A percentile compares a stretch with the other conserved stretches of the same genome.
Conservation (phyloP, 2,329 filamentous ascomycete species). For the Cladosporium colombiae region DNA sequence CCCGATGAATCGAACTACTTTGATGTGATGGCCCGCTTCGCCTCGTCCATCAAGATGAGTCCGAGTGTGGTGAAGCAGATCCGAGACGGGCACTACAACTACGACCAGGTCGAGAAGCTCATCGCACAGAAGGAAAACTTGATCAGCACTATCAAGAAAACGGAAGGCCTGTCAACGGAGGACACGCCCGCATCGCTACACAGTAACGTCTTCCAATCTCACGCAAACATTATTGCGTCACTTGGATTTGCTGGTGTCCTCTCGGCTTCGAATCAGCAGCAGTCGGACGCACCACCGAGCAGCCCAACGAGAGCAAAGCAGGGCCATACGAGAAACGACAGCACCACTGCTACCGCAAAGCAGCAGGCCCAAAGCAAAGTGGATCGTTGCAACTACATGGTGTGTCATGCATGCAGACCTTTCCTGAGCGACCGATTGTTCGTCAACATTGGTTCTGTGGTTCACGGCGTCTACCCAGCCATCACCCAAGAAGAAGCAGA, state of each 20-base stretch:
- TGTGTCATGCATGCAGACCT: conserved; percentile 54
- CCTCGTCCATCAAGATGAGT: conserved; percentile 39
- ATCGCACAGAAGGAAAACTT: conserved; percentile 45
- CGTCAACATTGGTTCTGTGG: conserved; percentile 47
- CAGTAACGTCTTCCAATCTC: background rate
- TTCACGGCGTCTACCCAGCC: conserved; percentile 39
- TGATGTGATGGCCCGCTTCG: conserved; percentile 13
- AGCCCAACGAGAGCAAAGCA: background rate
- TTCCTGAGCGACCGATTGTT: conserved; percentile 51
- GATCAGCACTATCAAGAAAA: conserved; percentile 29
- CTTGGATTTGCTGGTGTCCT: conserved; percentile 25
- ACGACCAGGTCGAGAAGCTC: conserved; percentile 44
- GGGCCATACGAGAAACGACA: background rate
- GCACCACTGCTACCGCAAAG: background rate
- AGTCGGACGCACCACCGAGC: background rate
- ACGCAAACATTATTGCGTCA: conserved; percentile 30
- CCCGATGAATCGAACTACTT: conserved; percentile 15
- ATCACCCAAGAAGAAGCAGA: conserved; percentile 36
- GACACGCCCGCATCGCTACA: background rate
- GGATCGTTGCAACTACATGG: conserved; percentile 45
- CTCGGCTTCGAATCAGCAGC: conserved; percentile 16
- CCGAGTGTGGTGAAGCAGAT: conserved; percentile 46
- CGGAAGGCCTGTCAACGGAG: conserved; percentile 13
- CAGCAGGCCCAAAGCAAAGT: background rate
- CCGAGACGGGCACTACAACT: conserved; percentile 44